A percentile compares a stretch with the other conserved stretches of the same genome.
Evolutionary conservation across 2,329 filamentous ascomycete genomes (phyloP).

Genomic region (Lasiodiplodia theobromae): DNA sequence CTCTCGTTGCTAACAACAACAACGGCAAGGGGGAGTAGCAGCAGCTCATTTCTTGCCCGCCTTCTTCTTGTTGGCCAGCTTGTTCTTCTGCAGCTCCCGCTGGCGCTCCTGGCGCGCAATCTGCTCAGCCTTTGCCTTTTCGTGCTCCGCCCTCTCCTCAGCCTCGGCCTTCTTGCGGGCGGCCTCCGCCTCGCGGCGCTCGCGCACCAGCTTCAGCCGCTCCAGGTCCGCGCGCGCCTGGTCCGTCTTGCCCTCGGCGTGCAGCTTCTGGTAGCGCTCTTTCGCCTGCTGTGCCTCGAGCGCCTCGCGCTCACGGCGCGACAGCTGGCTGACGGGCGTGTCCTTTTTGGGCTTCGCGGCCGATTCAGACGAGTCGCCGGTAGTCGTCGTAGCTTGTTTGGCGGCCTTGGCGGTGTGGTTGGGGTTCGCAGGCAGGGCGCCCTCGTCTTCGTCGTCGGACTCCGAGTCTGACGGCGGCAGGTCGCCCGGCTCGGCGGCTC

Average conservation of each 20-base stretch:
- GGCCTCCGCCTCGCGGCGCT: slow-evolving; percentile 85
- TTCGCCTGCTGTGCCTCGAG: slow-evolving; percentile 86
- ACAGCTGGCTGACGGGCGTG: slow-evolving; percentile 61
- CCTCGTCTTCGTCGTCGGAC: slow-evolving; percentile 63
- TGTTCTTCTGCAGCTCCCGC: slow-evolving; percentile 56
- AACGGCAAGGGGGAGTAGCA: too few relatives aligned
- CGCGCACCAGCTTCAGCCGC: slow-evolving; percentile 78
- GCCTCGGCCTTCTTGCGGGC: slow-evolving; percentile 77
- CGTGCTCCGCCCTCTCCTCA: slow-evolving; percentile 58
- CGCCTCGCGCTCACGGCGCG: slow-evolving; percentile 76
- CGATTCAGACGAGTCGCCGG: slow-evolving; percentile 60
- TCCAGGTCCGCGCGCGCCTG: slow-evolving; percentile 91
- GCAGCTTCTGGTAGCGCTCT: slow-evolving; percentile 89
- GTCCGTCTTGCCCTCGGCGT: slow-evolving; percentile 95
- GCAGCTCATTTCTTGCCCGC: slow-evolving; percentile 24
- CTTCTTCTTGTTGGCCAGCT: slow-evolving; percentile 41
- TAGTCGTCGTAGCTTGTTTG: slow-evolving; percentile 66
- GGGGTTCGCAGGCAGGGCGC: slow-evolving; percentile 79
- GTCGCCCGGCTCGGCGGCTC: slow-evolving; percentile 81
- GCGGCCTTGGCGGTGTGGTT: slow-evolving; percentile 76
- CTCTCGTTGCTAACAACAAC: background rate
- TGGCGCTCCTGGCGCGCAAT: slow-evolving; percentile 56
- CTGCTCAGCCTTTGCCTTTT: slow-evolving; percentile 63
- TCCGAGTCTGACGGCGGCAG: slow-evolving; percentile 76
- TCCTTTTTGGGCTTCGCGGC: slow-evolving; percentile 54